phyloP scores from a whole-genome alignment of 169 alveolate genomes.

The Cyclospora cayetanensis region DNA sequence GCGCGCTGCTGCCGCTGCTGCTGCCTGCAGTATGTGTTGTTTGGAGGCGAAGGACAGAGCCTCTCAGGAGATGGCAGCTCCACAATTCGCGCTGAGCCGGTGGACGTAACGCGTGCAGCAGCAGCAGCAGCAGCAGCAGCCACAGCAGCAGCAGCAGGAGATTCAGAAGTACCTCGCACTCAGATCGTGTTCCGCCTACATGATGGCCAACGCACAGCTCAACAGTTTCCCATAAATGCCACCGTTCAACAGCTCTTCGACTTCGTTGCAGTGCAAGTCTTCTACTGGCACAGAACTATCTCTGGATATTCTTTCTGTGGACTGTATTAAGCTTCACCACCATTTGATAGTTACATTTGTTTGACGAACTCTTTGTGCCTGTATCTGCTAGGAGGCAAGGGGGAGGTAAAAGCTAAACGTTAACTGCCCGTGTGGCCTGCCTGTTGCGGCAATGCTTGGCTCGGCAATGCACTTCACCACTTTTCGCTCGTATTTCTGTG shows the following conservation, averaged over 20 bases:
- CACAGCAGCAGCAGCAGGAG: conserved; percentile 69
- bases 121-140: conserved; percentile 77
- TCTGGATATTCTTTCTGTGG: background rate
- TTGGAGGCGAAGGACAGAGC: conserved; percentile 62
- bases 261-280: conserved; percentile 8
- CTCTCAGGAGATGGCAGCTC: background rate
- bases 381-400: background rate
- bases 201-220: conserved; percentile 85
- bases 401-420: background rate
- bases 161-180: conserved; percentile 82
- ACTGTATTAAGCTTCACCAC: background rate
- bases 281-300: background rate
- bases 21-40: conserved; percentile 28
- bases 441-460: background rate
- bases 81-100: background rate
- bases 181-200: conserved; percentile 86
- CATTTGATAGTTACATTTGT: background rate
- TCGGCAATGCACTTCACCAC: background rate
- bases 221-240: conserved; percentile 77
- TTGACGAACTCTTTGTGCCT: background rate
- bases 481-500: background rate
- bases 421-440: background rate
- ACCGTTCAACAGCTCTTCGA: conserved; percentile 82
- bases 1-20: background rate
- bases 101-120: conserved; percentile 16